Evolutionary conservation across 352 stramenopile species (phyloP).

Genomic region (Globisporangium orthogonon): DNA sequence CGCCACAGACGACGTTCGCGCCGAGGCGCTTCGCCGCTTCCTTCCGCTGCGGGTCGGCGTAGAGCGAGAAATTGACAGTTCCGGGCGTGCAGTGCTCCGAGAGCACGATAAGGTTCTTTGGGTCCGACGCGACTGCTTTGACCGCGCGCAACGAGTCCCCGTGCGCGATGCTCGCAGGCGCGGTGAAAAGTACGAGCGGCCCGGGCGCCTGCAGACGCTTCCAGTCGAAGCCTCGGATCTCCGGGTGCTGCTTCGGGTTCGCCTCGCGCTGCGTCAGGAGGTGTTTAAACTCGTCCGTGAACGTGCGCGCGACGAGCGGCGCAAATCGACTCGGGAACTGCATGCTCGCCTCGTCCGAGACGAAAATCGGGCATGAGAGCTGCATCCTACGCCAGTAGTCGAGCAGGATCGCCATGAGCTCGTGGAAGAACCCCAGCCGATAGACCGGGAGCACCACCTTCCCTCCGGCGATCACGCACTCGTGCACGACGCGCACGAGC

Average conservation of each 20-base stretch:
- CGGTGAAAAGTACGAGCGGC: conserved; percentile 77
- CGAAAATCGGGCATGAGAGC: conserved; percentile 49
- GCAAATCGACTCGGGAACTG: conserved; percentile 50
- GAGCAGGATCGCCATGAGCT: conserved; percentile 63
- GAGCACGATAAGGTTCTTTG: conserved; percentile 80
- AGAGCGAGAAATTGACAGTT: conserved; percentile 79
- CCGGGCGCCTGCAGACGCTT: conserved; percentile 52
- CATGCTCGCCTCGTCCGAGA: conserved; percentile 49
- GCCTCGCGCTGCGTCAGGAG: conserved; percentile 24
- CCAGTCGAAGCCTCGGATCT: conserved; percentile 60
- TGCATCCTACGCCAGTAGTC: conserved; percentile 68
- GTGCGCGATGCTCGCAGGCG: conserved; percentile 63
- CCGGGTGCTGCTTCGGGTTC: conserved; percentile 6
- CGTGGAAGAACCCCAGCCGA: conserved; percentile 73
- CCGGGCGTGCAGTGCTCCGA: conserved; percentile 78
- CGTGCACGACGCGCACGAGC: conserved; percentile 68
- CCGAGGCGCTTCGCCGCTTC: conserved; percentile 66
- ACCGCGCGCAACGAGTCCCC: conserved; percentile 66
- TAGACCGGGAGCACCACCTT: conserved; percentile 86
- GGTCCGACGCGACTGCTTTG: conserved; percentile 50
- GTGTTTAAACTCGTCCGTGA: conserved; percentile 34
- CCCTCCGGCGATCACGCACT: conserved; percentile 63
- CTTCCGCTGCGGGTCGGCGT: conserved; percentile 65
- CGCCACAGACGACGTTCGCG: conserved; percentile 61
- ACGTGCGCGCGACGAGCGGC: conserved; percentile 56